Percentiles rank a stretch among this genome's conserved stretches.
These are phyloP conservation scores for Solanum pennellii DNA, from an alignment of 257 asterid species.

Conservation along the genomic window DNA sequence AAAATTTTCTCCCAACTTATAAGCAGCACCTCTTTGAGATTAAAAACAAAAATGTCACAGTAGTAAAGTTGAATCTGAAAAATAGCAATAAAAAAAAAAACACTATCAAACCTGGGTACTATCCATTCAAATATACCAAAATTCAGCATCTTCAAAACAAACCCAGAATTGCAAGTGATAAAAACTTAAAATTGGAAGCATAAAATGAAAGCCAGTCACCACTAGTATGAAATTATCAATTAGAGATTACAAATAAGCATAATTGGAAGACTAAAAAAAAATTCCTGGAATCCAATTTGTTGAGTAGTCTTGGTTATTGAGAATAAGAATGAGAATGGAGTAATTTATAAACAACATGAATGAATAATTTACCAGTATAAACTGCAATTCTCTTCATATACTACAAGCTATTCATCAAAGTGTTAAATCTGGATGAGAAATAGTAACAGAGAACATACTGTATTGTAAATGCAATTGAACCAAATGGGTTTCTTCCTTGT, in stretches of 20 bases:
- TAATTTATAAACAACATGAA: background rate
- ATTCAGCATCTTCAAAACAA: background rate
- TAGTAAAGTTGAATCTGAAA: background rate
- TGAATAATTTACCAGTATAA: background rate
- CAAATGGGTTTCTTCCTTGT: background rate
- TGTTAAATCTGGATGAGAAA: background rate
- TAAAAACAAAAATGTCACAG: background rate
- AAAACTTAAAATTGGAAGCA: background rate
- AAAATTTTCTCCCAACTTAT: background rate
- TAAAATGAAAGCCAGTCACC: background rate
- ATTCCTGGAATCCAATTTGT: background rate
- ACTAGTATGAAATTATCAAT: background rate
- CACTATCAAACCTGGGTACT: background rate
- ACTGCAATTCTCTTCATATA: background rate
- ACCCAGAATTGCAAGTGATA: background rate
- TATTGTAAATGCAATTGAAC: background rate
- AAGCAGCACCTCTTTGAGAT: background rate
- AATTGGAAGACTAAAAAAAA: background rate
- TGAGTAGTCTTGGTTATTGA: background rate
- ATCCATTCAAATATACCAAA: background rate
- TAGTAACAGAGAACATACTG: background rate
- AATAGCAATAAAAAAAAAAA: background rate
- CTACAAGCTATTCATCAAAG: background rate
- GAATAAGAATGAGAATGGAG: background rate
- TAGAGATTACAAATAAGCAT: background rate